Evolutionary conservation across 306 rosid species (phyloP), one percentile per base, ranked within the genome.

Genomic region (Macrotyloma uniflorum): DNA sequence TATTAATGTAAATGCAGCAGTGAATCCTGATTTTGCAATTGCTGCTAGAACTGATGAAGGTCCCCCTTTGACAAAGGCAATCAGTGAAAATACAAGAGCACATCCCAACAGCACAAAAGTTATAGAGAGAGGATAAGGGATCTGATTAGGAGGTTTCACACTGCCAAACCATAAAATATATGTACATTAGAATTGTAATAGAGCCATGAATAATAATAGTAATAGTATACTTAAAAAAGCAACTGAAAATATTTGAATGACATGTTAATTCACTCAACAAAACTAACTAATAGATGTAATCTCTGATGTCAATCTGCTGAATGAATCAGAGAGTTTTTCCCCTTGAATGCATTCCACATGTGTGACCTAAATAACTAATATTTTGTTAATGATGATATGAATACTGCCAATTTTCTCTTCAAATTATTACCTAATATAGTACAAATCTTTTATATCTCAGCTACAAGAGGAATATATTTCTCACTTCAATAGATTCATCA

Each of bases 1-100:
- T 87, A 95, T 95, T 77, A 95, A 88, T 47, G 95, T 76, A 80
- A 95, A 95, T 24, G 99, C 99, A 79, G 99, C 99, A 57, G 99
- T 89, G 84, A 95, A 92, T 74, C 99, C 99, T 47, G 99, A 87
- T 81, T 93, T 95, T 64, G 99, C 87, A 58, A 95, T 69, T 81
- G 96, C 98, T 71, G 90, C 93, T 77, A 95, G 80, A 47, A 89
- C 59, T 38, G 93, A 65, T 49, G 97, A 84, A 71, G 97, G 93
- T 18, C 94, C 98, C 85, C 98, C 96, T 86, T 89, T 95, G 85
- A 75, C 85, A 81, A 93, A 92, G 75, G 98, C 91, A 81, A 95
- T 88, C 75, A 95, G 82, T 26, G 93, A 85, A 88, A 95, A 95
- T 43, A 93, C 82, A 42, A 90, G 82, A 74, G 90, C 85, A 62